Evolutionary conservation across 306 rosid species (phyloP), one percentile per base, ranked within the genome.

Genomic region (Quercus gilva): DNA sequence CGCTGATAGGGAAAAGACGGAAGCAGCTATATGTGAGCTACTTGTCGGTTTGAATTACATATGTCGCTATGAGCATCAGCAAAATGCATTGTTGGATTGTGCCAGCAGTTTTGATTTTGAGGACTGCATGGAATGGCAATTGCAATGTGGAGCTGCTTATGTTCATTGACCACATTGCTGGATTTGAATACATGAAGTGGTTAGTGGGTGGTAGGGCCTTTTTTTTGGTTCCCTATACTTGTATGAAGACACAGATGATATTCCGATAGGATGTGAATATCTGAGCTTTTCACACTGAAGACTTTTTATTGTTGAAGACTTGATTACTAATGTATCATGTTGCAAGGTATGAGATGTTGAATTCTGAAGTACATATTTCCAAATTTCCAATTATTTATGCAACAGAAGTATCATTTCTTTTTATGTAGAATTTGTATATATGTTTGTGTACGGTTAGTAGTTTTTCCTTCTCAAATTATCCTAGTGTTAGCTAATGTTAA

Each of bases 1-100:
- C 31, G 97, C 97, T 61, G 97, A 95, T 76, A 84, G 90, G 80
- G 84, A 80, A 73, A 91, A 91, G 87, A 85, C 97, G 0, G 99
- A 95, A 89, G 96, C 91, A 25, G 92, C 94, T 12, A 84, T 95
- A 15, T 93, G 97, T 68, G 86, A 89, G 78, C 94, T 93, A 79
- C 97, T 95, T 73, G 90, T 91, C 3, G 99, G 99, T 37, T 83
- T 95, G 87, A 95, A 93, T 84, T 95, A 95, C 83, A 93, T 95
- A 45, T 95, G 98, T 33, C 98, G 94, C 10, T 95, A 95, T 31
- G 99, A 95, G 80, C 98, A 91, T 65, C 99, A 95, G 82, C 98
- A 95, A 55, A 95, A 91, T 49, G 98, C 98, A 7, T 84, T 95
- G 70, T 82, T 95, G 69, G 99, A 92, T 75, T 91, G 98, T 35